Base-by-base conservation (phyloP, 202 grass and related monocot species). In the Schoenoplectus tabernaemontani region DNA sequence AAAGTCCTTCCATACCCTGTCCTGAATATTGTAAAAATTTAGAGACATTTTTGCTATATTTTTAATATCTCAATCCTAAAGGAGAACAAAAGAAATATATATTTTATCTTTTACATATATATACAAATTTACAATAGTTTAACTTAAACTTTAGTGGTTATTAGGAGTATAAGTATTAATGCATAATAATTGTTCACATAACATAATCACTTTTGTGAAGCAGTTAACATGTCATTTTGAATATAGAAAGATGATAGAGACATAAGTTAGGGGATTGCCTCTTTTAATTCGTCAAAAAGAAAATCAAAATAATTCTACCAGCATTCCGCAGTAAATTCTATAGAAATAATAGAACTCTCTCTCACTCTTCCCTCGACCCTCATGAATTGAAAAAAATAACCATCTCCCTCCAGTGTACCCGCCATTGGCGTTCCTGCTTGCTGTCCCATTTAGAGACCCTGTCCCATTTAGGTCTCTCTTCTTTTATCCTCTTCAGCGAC, bases 381-480 rank as follows among this genome's bases (percentile, higher is more conserved):
- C 65, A 69, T 44, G 44, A 41, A 69, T 53, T 53, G 48, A 73
- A 78, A 78, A 50, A 64, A 65, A 50, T 64, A 64, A 65, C 41
- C 78, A 64, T 51, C 78, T 34, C 42, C 78, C 17, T 50, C 24
- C 30, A 50, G 58, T 80, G 78, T 80, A 80, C 78, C 58, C 78
- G 78, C 33, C 78, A 80, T 80, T 66, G 78, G 12, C 26, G 39
- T 34, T 79, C 46, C 56, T 78, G 28, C 54, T 44, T 7, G 23
- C 36, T 16, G 5, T 32, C 13, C 47, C 51, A 16, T 76, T 58
- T 58, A 42, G 15, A 4, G n/a, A n/a, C n/a, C n/a, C n/a, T n/a
- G n/a, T n/a, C n/a, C n/a, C n/a, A n/a, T n/a, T n/a, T n/a, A n/a
- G n/a, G n/a, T n/a, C 50, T 54, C 16, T 53, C 48, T 56, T 56